Percentiles rank a stretch among this genome's conserved stretches.
Conservation (phyloP, 257 asterid species). For the Jaltomata sinuosa region DNA sequence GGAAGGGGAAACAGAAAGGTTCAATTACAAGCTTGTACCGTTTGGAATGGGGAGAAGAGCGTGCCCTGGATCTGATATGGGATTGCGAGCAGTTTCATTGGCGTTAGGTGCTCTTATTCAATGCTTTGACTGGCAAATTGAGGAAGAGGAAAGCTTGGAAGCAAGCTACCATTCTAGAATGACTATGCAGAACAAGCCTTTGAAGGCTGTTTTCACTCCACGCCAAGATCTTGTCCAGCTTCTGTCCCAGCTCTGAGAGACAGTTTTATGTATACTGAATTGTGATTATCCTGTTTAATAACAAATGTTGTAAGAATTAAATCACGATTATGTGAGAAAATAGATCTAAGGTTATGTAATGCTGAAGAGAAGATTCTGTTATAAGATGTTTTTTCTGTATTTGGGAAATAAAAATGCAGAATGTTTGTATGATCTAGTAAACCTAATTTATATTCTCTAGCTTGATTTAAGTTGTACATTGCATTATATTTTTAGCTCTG, state of each 20-base stretch:
- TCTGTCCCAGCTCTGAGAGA: constrained; percentile 20
- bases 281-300: background rate
- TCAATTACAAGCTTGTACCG: constrained; percentile 23
- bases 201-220: constrained; percentile 29
- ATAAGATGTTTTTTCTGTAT: background rate
- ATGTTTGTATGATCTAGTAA: background rate
- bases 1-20: constrained; percentile 22
- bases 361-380: background rate
- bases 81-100: constrained; percentile 26
- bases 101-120: constrained; percentile 42
- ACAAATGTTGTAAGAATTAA: background rate
- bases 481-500: background rate
- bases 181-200: constrained; percentile 22
- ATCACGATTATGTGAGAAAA: background rate
- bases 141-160: constrained; percentile 13
- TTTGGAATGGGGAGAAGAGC: constrained; percentile 23
- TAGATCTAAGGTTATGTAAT: background rate
- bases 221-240: constrained; percentile 15
- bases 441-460: background rate
- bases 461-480: background rate
- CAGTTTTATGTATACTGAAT: background rate
- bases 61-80: constrained; percentile 35
- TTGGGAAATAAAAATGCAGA: background rate
- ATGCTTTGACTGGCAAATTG: constrained; percentile 41
- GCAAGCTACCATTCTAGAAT: background rate